Conservation (phyloP, 192 early-diverging fungal genomes). For the Mortierella alpina region DNA sequence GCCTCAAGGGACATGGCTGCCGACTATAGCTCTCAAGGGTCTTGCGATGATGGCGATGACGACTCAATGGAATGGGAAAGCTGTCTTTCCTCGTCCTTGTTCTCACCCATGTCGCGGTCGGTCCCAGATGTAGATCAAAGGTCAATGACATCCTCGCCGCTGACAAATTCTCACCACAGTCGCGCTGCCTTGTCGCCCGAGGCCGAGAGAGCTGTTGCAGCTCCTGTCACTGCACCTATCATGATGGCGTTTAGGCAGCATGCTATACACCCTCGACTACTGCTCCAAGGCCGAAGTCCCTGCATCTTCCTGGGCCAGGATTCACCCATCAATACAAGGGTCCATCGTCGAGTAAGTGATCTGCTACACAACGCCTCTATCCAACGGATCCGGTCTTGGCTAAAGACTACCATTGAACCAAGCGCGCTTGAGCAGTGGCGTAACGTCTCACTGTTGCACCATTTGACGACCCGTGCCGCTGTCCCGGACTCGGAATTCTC, state of each 20-base stretch:
- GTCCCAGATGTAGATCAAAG: background rate
- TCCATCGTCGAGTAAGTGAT: slow-evolving; percentile 17
- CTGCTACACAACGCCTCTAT: slow-evolving; percentile 34
- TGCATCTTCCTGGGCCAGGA: slow-evolving; percentile 24
- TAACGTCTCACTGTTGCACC: slow-evolving; percentile 11
- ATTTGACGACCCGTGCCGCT: background rate
- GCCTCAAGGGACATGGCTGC: background rate
- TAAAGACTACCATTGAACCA: slow-evolving; percentile 25
- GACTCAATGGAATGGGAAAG: slow-evolving; percentile 26
- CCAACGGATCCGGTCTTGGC: slow-evolving; percentile 29
- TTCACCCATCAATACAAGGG: background rate
- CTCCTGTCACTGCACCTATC: background rate
- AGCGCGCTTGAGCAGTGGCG: slow-evolving; percentile 33
- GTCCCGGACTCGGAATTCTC: background rate
- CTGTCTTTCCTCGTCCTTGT: slow-evolving; percentile 17
- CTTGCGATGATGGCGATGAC: background rate
- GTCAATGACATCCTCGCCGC: background rate
- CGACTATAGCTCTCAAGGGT: background rate
- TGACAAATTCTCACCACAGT: too few species aligned
- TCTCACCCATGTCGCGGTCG: background rate
- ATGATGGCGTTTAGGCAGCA: slow-evolving; percentile 8
- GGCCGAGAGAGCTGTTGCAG: too few species aligned
- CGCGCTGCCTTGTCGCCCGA: background rate
- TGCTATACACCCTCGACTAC: slow-evolving; percentile 21
- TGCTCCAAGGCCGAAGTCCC: slow-evolving; percentile 15